Evolutionary conservation across 805 yeast species (phyloP).

Genomic region (Kodamaea neixiangensis): DNA sequence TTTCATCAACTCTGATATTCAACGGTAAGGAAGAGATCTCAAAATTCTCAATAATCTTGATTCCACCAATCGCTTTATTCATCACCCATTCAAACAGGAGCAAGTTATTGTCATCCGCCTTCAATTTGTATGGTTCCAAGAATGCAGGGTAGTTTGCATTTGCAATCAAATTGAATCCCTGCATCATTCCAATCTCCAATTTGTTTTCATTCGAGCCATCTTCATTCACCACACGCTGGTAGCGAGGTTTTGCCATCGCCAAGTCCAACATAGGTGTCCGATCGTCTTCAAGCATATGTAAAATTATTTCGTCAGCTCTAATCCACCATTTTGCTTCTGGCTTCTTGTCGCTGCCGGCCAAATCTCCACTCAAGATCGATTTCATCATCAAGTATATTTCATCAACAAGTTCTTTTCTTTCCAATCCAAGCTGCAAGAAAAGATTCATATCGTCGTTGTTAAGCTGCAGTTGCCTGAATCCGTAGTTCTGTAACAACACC

Average conservation of each 20-base stretch:
- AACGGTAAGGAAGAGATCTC: conserved; percentile 40
- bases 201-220: conserved; percentile 43
- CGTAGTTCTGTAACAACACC: conserved; percentile 47
- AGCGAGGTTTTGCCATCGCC: conserved; percentile 36
- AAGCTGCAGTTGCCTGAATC: conserved; percentile 49
- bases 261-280: conserved; percentile 41
- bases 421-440: conserved; percentile 35
- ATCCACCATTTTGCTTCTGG: conserved; percentile 36
- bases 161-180: conserved; percentile 37
- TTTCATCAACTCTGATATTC: conserved; percentile 39
- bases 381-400: conserved; percentile 40
- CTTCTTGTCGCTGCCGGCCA: conserved; percentile 18
- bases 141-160: conserved; percentile 34
- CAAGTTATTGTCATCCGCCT: conserved; percentile 18
- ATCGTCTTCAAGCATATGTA: conserved; percentile 45
- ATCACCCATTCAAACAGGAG: conserved; percentile 43
- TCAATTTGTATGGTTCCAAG: conserved; percentile 29
- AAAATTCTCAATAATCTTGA: conserved; percentile 40
- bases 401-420: conserved; percentile 33
- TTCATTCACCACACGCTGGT: conserved; percentile 35
- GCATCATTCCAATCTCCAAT: conserved; percentile 38
- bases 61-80: conserved; percentile 45
- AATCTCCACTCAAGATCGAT: conserved; percentile 39
- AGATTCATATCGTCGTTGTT: conserved; percentile 52
- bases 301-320: conserved; percentile 40